Evolutionary conservation across 441 rosid genomes (phyloP), one percentile per base, ranked within the genome.

Genomic region (Syzygium malaccense): DNA sequence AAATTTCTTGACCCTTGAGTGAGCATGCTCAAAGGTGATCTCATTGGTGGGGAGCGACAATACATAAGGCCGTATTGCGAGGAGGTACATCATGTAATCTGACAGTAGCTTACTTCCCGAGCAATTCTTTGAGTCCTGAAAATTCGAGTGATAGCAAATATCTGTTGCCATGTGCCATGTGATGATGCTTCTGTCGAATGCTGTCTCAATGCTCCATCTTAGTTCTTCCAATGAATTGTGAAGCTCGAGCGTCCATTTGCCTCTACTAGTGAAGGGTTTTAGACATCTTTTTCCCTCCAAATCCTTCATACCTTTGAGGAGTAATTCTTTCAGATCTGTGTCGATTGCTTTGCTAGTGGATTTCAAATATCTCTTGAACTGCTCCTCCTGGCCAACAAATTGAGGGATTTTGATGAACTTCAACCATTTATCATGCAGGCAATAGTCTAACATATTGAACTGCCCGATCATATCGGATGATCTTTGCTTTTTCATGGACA

Each of bases 111-210:
- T 88, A 68, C 89, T 88, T 15, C 56, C 89, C 19, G 10, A 45
- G 48, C 89, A 48, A 28, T 80, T 48, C 57, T 33, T 5, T 8
- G 55, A 13, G 23, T 88, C 54, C 28, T 3, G 55, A 45, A 8
- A 53, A 5, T 18, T 56, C 14, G 54, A 55, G 45, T 55, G 60
- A 3, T 80, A 88, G 56, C 79, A 88, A 41, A 80, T 80, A 15
- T 88, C 78, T 14, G 89, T 88, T 51, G 89, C 89, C 30, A 88
- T 80, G 89, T 88, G 89, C 89, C 89, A 88, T 19, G 32, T 41
- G 51, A 88, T 83, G 56, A 88, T 88, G 71, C 79, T 80, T 83
- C 41, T 80, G 86, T 88, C 86, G 23, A 88, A 88, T 26, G 71
- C 53, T 9, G 75, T 88, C 78, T 88, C 89, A 20, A 80, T 49